A percentile compares a stretch with the other conserved stretches of the same genome.
phyloP scores from a whole-genome alignment of 2,329 filamentous ascomycete species.

The Ophiostoma australiae region DNA sequence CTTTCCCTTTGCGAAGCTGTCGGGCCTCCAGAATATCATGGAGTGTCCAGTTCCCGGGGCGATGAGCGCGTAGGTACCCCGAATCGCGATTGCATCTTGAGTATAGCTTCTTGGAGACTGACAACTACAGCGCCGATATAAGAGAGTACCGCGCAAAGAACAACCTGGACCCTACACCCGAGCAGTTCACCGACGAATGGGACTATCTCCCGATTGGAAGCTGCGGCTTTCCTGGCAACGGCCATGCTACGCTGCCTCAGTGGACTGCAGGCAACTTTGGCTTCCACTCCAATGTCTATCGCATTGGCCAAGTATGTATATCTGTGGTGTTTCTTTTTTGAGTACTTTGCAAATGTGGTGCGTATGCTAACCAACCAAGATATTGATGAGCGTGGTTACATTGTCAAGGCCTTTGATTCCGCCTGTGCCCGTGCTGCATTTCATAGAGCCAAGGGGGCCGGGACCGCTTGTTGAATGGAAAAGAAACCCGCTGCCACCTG shows the following conservation, averaged over 20 bases:
- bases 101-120: neutral
- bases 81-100: neutral
- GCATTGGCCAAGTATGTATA: slow-evolving; percentile 21
- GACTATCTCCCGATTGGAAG: slow-evolving; percentile 15
- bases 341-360: neutral
- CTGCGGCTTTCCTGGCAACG: neutral
- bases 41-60: neutral
- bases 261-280: slow-evolving; percentile 20
- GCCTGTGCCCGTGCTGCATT: slow-evolving; percentile 16
- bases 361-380: neutral
- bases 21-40: neutral
- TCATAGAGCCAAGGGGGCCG: neutral
- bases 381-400: slow-evolving; percentile 11
- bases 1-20: slow-evolving; percentile 16
- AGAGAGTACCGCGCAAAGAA: neutral
- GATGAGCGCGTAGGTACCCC: neutral
- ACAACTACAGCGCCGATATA: neutral
- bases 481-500: neutral
- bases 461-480: neutral
- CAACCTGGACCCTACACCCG: neutral
- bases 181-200: slow-evolving; percentile 25
- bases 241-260: neutral
- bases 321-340: neutral
- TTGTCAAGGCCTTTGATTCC: neutral
- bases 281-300: slow-evolving; percentile 19